Evolutionary conservation across 192 early-diverging fungal genomes (phyloP), one percentile per base, ranked within the genome.

Genomic region (Thamnidium elegans): DNA sequence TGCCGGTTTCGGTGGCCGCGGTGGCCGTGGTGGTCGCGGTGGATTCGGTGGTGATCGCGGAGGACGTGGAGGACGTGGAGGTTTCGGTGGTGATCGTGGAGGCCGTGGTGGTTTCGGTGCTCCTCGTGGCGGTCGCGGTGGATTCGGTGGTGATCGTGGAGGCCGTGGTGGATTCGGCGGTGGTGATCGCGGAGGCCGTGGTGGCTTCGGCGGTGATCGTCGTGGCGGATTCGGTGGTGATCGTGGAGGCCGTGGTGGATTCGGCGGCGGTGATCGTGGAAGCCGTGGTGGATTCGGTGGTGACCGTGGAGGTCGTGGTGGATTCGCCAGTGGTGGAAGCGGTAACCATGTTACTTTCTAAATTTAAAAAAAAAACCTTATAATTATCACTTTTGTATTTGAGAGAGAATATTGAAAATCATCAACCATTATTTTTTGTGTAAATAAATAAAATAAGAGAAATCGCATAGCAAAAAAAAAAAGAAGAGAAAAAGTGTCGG

Each of bases 21-120:
- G 86, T 53, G 73, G 74, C 17, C 67, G 84, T 42, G 82, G 83
- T 23, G 50, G 60, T 34, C 58, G 59, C 43, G 42, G 73, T 9
- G 63, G 55, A 55, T 36, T 47, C 23, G 19, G 55, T 17, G 44
- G 70, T 19, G 44, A 50, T 43, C 31, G 61, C 8, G 50, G 54
- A 20, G 44, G 58, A 19, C 31, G 43, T 58, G 44, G 68, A 7
- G 68, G 68, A 9, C 42, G 62, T 46, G 63, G 69, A 14, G 62
- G 69, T 1, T 64, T 63, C 56, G 39, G 43, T 44, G 19, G 21
- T 30, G 45, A 20, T 52, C 31, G 61, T 3, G 23, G 51, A 4
- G 21, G 51, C 11, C 63, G 63, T 64, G 63, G 63, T 17, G 63
- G 63, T 10, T 54, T 45, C 17, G 45, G 71, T 19, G 67, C 65